Evolutionary conservation across 1,139 yeast species (phyloP).

Genomic region (Eremothecium sinecaudum): DNA sequence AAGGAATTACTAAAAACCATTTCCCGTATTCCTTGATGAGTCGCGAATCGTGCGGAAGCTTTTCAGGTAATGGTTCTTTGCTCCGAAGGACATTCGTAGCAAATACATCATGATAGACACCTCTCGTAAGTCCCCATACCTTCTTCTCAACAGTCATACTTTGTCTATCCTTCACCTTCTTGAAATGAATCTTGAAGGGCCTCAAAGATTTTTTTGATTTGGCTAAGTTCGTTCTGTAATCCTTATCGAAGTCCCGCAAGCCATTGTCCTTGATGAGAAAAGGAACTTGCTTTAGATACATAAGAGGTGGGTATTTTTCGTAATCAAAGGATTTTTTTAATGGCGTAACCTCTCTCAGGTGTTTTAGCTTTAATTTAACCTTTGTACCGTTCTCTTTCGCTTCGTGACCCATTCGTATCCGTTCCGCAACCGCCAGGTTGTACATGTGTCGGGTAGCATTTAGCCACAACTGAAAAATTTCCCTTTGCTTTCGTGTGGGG

Average conservation of each 20-base stretch:
- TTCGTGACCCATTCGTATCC: constrained; percentile 3
- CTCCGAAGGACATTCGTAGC: not conserved
- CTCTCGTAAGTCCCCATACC: constrained; percentile 5
- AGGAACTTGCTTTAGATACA: constrained; percentile 2
- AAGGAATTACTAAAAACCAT: constrained; percentile 4
- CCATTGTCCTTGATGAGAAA: constrained; percentile 4
- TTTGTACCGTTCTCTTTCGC: constrained; percentile 3
- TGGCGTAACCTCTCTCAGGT: constrained; percentile 3
- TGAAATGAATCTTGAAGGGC: constrained; percentile 3
- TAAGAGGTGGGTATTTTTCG: not conserved
- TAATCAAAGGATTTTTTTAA: constrained; percentile 1
- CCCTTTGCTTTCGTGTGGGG: constrained; percentile 2
- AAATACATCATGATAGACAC: constrained; percentile 1
- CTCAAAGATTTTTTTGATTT: constrained; percentile 3
- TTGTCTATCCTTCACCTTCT: constrained; percentile 1
- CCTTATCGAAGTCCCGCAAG: constrained; percentile 3
- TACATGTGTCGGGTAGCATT: constrained; percentile 5
- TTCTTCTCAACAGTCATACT: constrained; percentile 4
- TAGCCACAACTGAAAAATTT: constrained; percentile 1
- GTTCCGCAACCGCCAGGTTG: constrained; percentile 3
- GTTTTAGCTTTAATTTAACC: constrained; percentile 2
- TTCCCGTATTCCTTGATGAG: constrained; percentile 2
- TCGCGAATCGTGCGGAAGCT: constrained; percentile 3
- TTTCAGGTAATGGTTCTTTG: constrained; percentile 3
- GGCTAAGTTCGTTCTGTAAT: constrained; percentile 3